Conservation (phyloP, 805 yeast genomes). For the Teunomyces cretensis region DNA sequence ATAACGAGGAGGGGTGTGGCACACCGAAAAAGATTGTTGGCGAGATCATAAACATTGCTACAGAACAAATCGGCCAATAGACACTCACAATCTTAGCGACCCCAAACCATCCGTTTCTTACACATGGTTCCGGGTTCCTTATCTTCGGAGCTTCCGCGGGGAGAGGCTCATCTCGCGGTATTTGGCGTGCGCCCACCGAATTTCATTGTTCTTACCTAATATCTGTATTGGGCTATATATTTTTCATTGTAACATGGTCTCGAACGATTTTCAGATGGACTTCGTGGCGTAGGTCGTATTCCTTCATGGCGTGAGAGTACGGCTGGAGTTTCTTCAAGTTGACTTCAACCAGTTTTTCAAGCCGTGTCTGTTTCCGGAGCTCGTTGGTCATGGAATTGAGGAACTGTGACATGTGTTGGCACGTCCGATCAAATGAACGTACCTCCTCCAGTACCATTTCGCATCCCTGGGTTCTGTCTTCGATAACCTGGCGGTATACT, state of each 20-base stretch:
- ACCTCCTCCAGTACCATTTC: neutral
- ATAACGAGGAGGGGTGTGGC: neutral
- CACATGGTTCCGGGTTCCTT: neutral
- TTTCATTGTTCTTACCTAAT: too few species aligned
- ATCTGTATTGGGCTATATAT: neutral
- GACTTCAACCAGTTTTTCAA: neutral
- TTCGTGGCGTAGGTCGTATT: neutral
- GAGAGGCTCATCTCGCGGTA: neutral
- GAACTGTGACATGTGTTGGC: neutral
- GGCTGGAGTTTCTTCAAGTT: neutral
- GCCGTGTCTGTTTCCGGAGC: neutral
- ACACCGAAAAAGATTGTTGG: neutral
- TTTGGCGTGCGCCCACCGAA: neutral
- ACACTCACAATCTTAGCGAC: too few species aligned
- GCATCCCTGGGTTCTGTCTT: neutral
- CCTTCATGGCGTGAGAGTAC: neutral
- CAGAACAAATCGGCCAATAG: too few species aligned
- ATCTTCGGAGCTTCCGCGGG: slow-evolving; percentile 3
- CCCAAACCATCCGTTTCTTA: neutral
- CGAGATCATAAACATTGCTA: too few species aligned
- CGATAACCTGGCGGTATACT: neutral
- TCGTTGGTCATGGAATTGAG: neutral
- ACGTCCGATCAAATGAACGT: neutral
- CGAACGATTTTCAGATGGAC: neutral
- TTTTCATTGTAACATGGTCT: neutral